phyloP scores from a whole-genome alignment of 2,329 filamentous ascomycete genomes.

The Calcarisporium arbuscula region DNA sequence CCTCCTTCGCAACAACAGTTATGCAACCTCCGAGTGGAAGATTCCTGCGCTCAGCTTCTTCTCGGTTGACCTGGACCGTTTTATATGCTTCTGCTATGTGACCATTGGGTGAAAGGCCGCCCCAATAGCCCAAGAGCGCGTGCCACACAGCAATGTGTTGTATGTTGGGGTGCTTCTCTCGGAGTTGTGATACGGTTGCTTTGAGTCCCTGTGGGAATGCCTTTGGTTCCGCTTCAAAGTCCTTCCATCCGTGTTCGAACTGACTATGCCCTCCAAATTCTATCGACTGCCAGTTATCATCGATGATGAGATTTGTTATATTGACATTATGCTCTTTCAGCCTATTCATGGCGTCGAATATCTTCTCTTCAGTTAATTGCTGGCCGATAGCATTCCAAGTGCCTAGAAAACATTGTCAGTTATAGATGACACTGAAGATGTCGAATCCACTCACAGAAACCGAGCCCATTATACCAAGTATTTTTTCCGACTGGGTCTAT shows the following conservation, averaged over 20 bases:
- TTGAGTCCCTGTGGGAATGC: slow-evolving; percentile 78
- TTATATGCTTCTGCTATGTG: slow-evolving; percentile 73
- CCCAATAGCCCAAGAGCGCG: slow-evolving; percentile 85
- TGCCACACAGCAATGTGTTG: slow-evolving; percentile 92
- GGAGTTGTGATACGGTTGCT: slow-evolving; percentile 61
- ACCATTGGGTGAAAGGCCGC: slow-evolving; percentile 70
- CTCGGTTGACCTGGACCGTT: slow-evolving; percentile 54
- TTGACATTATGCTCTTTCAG: slow-evolving; percentile 67
- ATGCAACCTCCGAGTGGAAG: slow-evolving; percentile 57
- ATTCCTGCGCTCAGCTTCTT: slow-evolving; percentile 38
- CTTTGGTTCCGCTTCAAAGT: slow-evolving; percentile 77
- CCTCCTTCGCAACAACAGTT: slow-evolving; percentile 65
- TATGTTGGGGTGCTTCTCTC: slow-evolving; percentile 63
- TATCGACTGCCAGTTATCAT: slow-evolving; percentile 92
- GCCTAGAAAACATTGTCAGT: slow-evolving; percentile 32
- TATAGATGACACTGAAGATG: neutral
- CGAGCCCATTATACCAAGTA: slow-evolving; percentile 86
- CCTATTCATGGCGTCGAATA: slow-evolving; percentile 66
- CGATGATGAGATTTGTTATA: slow-evolving; percentile 83
- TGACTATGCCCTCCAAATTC: slow-evolving; percentile 43
- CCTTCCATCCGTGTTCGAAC: slow-evolving; percentile 61
- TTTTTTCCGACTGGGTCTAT: no score
- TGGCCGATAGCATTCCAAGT: slow-evolving; percentile 95
- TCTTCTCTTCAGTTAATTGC: slow-evolving; percentile 70
- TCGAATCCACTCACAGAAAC: slow-evolving; percentile 61